phyloP scores from a whole-genome alignment of 805 yeast genomes.

The Saccharomycopsis fibuligera region DNA sequence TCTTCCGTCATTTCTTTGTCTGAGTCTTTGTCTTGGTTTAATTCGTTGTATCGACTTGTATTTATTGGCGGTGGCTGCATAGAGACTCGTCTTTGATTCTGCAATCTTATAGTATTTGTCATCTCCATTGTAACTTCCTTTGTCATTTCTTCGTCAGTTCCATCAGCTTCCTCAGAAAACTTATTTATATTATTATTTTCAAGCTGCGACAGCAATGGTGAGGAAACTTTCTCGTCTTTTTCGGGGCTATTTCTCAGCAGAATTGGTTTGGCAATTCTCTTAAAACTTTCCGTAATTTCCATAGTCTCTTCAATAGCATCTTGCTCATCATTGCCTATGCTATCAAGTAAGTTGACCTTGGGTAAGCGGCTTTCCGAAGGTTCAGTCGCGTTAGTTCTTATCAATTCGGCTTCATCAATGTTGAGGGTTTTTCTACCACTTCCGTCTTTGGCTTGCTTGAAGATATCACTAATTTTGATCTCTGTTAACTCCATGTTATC shows the following conservation, averaged over 20 bases:
- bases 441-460: slow-evolving; percentile 11
- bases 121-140: too few relatives aligned
- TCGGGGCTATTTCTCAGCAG: background rate
- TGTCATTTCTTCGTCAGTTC: too few relatives aligned
- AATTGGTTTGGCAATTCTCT: background rate
- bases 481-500: slow-evolving; percentile 22
- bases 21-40: background rate
- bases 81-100: too few relatives aligned
- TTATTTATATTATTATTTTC: too few relatives aligned
- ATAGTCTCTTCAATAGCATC: slow-evolving; percentile 11
- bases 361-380: slow-evolving; percentile 1
- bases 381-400: background rate
- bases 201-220: too few relatives aligned
- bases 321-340: background rate
- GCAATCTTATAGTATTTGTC: too few relatives aligned
- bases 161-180: too few relatives aligned
- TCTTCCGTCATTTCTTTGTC: slow-evolving; percentile 21
- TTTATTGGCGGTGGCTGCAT: background rate
- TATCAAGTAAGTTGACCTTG: slow-evolving; percentile 2
- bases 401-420: background rate
- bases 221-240: too few relatives aligned
- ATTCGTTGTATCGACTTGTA: background rate
- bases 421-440: slow-evolving; percentile 10
- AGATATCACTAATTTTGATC: slow-evolving; percentile 15
- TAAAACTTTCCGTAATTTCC: slow-evolving; percentile 8